phyloP scores from a whole-genome alignment of 306 rosid species.

The Crataegus laevigata region DNA sequence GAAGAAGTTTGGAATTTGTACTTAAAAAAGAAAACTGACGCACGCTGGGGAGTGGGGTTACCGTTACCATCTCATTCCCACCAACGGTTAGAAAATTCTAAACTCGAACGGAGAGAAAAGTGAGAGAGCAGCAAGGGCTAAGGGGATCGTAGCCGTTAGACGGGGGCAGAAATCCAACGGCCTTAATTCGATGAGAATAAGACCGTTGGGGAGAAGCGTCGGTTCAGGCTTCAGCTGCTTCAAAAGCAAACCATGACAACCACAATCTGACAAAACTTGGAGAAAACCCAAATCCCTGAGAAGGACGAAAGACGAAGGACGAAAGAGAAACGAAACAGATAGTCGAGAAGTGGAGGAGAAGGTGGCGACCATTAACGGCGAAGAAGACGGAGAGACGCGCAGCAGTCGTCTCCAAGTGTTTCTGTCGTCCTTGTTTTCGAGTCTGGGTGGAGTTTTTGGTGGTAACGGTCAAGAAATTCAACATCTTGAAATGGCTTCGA shows the following conservation, averaged over 20 bases:
- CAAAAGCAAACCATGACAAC: not conserved
- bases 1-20: no score
- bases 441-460: slow-evolving; percentile 63
- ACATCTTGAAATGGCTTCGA: slow-evolving; percentile 42
- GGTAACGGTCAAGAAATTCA: slow-evolving; percentile 27
- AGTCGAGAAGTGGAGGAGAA: not conserved
- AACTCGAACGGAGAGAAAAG: not conserved
- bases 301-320: no score
- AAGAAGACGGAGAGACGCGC: slow-evolving; percentile 43
- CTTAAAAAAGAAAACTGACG: no score
- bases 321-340: not conserved
- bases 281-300: no score
- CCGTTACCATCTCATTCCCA: not conserved
- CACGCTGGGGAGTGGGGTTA: not conserved
- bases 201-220: slow-evolving; percentile 34
- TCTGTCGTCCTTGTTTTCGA: slow-evolving; percentile 57
- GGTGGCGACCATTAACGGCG: slow-evolving; percentile 54
- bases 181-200: not conserved
- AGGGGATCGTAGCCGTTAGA: slow-evolving; percentile 18
- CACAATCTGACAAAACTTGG: not conserved
- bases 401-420: slow-evolving; percentile 62
- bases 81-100: slow-evolving; percentile 37
- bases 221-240: not conserved
- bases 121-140: not conserved
- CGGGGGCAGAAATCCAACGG: slow-evolving; percentile 21